These are phyloP conservation scores for Dryas octopetala DNA, from an alignment of 306 rosid genomes.

Conservation along the genomic window DNA sequence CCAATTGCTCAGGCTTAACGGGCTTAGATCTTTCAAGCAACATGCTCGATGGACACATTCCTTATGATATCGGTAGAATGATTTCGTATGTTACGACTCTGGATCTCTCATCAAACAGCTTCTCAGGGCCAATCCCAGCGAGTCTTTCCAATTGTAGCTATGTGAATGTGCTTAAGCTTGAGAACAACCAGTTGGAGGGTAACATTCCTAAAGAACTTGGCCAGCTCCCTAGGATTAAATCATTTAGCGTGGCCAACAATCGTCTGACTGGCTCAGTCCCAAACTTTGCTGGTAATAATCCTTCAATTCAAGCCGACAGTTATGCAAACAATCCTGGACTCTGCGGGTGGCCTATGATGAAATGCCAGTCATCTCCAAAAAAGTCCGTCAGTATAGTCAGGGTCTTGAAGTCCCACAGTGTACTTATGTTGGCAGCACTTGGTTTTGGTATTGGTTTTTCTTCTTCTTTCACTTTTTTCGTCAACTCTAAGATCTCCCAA, in stretches of 20 bases:
- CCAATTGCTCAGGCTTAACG: slow-evolving; percentile 5
- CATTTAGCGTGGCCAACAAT: slow-evolving; percentile 16
- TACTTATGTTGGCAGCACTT: background rate
- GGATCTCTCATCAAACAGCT: slow-evolving; percentile 27
- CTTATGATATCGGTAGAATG: background rate
- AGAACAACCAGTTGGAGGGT: slow-evolving; percentile 9
- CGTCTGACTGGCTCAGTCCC: slow-evolving; percentile 11
- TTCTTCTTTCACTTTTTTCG: background rate
- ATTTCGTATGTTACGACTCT: fast-evolving
- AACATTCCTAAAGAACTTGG: background rate
- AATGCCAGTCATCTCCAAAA: background rate
- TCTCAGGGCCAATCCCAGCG: slow-evolving; percentile 4
- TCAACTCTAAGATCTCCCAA: no score
- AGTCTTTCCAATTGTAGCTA: background rate
- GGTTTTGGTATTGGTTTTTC: background rate
- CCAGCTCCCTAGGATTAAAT: background rate
- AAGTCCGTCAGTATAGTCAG: background rate
- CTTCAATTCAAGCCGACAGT: background rate
- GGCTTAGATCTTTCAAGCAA: slow-evolving; percentile 19
- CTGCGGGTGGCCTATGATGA: background rate
- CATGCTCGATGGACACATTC: background rate
- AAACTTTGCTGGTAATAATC: background rate
- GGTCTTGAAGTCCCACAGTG: background rate
- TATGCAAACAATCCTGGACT: slow-evolving; percentile 17
- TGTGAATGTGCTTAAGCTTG: slow-evolving; percentile 3